These are phyloP conservation scores for Solanum hybrid DNA, from an alignment of 305 asterid species.

Conservation along the genomic window DNA sequence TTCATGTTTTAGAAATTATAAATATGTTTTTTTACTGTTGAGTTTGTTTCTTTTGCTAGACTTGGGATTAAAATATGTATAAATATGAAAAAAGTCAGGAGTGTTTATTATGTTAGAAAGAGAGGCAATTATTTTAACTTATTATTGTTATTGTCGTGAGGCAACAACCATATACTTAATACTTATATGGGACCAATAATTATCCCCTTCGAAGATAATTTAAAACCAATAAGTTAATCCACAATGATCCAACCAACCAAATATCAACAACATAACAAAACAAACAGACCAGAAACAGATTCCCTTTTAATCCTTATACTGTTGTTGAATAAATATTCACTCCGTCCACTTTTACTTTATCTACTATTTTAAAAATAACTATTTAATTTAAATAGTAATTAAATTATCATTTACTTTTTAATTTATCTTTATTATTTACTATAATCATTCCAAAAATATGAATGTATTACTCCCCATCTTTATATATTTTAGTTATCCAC, in stretches of 20 bases:
- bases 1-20: neutral
- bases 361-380: too few species aligned
- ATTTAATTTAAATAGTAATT: too few species aligned
- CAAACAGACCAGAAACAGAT: neutral
- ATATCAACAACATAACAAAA: conserved; percentile 4
- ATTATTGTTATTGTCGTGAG: neutral
- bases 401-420: too few species aligned
- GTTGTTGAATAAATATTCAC: too few species aligned
- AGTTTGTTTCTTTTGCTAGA: neutral
- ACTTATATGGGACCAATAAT: neutral
- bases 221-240: neutral
- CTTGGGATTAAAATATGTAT: neutral
- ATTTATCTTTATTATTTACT: too few species aligned
- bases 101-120: neutral
- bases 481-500: too few species aligned
- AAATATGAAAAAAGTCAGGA: neutral
- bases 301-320: neutral
- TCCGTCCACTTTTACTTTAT: too few species aligned
- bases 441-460: neutral
- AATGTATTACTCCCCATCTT: neutral
- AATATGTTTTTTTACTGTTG: neutral
- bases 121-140: neutral
- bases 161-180: neutral
- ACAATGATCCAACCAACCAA: neutral
- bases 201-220: neutral